phyloP scores from a whole-genome alignment of 495 filamentous ascomycete genomes.

The Entonaema liquescens region DNA sequence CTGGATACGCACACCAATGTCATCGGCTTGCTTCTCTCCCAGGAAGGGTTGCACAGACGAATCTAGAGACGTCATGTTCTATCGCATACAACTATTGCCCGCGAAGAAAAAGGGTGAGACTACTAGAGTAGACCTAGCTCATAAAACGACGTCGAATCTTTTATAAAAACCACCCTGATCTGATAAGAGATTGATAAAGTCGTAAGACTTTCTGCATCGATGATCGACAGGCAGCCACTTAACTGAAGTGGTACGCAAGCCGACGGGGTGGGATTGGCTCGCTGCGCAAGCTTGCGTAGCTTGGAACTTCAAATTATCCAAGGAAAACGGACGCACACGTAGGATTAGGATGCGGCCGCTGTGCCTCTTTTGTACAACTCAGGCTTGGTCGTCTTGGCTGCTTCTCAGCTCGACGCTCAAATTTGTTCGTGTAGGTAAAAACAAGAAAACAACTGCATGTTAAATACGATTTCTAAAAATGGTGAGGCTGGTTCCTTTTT shows the following conservation, averaged over 20 bases:
- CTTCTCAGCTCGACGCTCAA: not conserved
- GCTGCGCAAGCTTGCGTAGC: not conserved
- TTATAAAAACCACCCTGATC: not conserved
- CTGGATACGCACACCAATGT: not conserved
- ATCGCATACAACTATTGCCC: not conserved
- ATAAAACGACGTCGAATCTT: not conserved
- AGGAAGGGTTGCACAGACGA: conserved; percentile 11
- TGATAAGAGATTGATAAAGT: conserved; percentile 2
- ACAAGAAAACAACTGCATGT: not conserved
- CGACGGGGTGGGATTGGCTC: not conserved
- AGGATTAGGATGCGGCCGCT: not conserved
- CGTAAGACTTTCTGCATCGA: not conserved
- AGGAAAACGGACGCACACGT: not conserved
- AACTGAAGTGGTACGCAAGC: not conserved
- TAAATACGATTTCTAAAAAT: not conserved
- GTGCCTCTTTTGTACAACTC: not conserved
- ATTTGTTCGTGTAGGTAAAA: not conserved
- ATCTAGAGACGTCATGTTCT: conserved; percentile 7
- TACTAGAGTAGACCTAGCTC: not conserved
- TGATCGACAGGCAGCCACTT: not conserved
- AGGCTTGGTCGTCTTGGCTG: not conserved
- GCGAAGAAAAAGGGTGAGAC: not conserved
- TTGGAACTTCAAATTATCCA: not conserved
- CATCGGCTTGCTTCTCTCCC: conserved; percentile 16
- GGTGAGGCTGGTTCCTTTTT: not conserved